A percentile compares a stretch with the other conserved stretches of the same genome.
These are phyloP conservation scores for Berkeleyomyces basicola DNA, from an alignment of 2,329 filamentous ascomycete genomes.

Conservation along the genomic window DNA sequence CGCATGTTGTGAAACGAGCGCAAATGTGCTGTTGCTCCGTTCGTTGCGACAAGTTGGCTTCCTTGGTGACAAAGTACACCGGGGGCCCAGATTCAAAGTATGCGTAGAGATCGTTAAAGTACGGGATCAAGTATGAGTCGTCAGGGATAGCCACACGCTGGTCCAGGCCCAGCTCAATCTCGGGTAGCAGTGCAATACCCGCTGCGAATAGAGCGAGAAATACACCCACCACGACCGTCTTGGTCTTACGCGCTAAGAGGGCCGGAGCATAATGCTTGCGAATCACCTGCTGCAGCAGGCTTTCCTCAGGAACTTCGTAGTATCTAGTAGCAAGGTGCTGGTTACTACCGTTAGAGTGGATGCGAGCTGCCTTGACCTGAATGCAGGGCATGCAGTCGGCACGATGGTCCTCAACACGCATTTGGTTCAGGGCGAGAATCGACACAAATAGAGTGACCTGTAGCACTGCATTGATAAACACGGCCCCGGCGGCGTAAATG, in stretches of 20 bases:
- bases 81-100: slow-evolving; percentile 87
- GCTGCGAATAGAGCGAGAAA: slow-evolving; percentile 83
- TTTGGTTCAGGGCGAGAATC: slow-evolving; percentile 78
- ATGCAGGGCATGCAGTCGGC: slow-evolving; percentile 89
- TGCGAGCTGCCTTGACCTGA: slow-evolving; percentile 56
- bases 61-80: slow-evolving; percentile 84
- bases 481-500: slow-evolving; percentile 85
- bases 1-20: slow-evolving; percentile 77
- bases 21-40: slow-evolving; percentile 72
- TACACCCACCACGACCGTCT: slow-evolving; percentile 56
- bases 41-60: slow-evolving; percentile 62
- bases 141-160: slow-evolving; percentile 88
- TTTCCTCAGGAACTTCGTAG: slow-evolving; percentile 70
- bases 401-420: slow-evolving; percentile 70
- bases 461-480: slow-evolving; percentile 90
- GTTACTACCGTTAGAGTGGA: slow-evolving; percentile 47
- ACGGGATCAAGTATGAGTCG: slow-evolving; percentile 86
- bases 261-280: slow-evolving; percentile 74
- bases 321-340: slow-evolving; percentile 29
- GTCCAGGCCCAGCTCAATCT: slow-evolving; percentile 74
- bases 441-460: slow-evolving; percentile 97
- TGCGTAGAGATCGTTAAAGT: slow-evolving; percentile 88
- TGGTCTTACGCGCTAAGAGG: slow-evolving; percentile 65
- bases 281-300: slow-evolving; percentile 70
- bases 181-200: slow-evolving; percentile 67